Percentiles rank a stretch among this genome's conserved stretches.
Conservation (phyloP, 441 rosid species). For the Heliophila coronopifolia region DNA sequence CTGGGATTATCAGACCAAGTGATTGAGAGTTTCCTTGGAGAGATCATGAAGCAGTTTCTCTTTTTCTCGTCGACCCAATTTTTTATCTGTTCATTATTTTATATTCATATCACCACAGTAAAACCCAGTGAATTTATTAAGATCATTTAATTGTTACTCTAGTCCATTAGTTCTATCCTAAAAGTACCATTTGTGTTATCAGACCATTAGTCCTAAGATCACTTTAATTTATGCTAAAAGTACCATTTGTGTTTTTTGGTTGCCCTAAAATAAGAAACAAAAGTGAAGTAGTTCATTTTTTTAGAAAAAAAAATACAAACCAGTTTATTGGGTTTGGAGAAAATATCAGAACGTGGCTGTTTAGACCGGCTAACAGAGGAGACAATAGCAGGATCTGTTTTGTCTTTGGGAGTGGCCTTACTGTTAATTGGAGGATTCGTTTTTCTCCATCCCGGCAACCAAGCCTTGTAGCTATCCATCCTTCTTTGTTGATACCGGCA, state of each 20-base stretch:
- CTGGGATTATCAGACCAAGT: constrained; percentile 44
- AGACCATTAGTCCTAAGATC: too few relatives aligned
- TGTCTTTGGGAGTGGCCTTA: constrained; percentile 33
- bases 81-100: constrained; percentile 34
- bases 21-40: constrained; percentile 46
- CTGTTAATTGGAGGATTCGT: constrained; percentile 42
- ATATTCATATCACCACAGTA: background rate
- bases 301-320: constrained; percentile 15
- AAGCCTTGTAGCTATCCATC: too few relatives aligned
- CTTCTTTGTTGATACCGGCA: too few relatives aligned
- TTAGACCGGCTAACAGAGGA: constrained; percentile 28
- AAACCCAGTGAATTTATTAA: background rate
- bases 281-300: background rate
- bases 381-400: constrained; percentile 30
- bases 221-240: too few relatives aligned
- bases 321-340: constrained; percentile 34
- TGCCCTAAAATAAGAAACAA: background rate
- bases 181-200: too few relatives aligned
- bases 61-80: constrained; percentile 51
- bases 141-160: too few relatives aligned
- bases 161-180: too few relatives aligned
- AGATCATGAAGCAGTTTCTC: constrained; percentile 58
- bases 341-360: constrained; percentile 42
- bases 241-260: too few relatives aligned
- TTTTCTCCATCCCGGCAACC: too few relatives aligned